Conservation (phyloP, 2,329 filamentous ascomycete genomes). For the Xylaria sp. region DNA sequence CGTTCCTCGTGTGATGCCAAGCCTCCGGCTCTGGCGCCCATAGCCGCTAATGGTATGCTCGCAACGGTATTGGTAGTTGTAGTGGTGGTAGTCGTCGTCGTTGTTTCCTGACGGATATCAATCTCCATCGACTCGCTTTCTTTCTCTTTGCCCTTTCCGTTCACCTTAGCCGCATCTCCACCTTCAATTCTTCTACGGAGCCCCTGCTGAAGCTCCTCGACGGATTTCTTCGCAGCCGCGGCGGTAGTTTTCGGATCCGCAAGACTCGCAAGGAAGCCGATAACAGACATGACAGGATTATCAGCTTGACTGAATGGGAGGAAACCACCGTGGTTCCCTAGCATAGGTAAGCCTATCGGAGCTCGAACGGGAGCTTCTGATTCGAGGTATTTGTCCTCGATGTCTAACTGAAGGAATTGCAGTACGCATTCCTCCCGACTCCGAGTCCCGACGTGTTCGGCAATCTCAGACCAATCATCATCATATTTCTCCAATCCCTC, state of each 20-base stretch:
- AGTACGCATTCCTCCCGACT: conserved; percentile 96
- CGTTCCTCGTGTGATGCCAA: conserved; percentile 96
- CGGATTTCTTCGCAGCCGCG: conserved; percentile 87
- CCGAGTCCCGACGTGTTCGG: conserved; percentile 90
- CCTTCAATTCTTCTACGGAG: conserved; percentile 82
- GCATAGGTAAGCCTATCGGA: conserved; percentile 69
- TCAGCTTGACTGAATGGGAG: conserved; percentile 92
- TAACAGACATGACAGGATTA: conserved; percentile 96
- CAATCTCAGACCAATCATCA: conserved; percentile 94
- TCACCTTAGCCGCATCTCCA: conserved; percentile 58
- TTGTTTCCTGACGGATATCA: conserved; percentile 64
- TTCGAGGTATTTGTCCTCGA: conserved; percentile 96
- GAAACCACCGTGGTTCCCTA: conserved; percentile 79
- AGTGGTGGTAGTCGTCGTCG: conserved; percentile 58
- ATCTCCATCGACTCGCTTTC: conserved; percentile 71
- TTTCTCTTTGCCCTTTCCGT: conserved; percentile 70
- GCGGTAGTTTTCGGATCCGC: conserved; percentile 91
- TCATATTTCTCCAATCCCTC: conserved; percentile 94
- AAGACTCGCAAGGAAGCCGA: conserved; percentile 91
- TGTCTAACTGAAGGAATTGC: conserved; percentile 95
- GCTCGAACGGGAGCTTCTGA: conserved; percentile 70
- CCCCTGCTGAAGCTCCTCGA: conserved; percentile 84
- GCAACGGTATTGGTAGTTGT: conserved; percentile 67
- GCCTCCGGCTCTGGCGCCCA: conserved; percentile 85
- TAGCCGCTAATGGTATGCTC: conserved; percentile 84